Evolutionary conservation across 805 yeast genomes (phyloP), one percentile per base, ranked within the genome.

Genomic region (Jamesozyma lodderae): DNA sequence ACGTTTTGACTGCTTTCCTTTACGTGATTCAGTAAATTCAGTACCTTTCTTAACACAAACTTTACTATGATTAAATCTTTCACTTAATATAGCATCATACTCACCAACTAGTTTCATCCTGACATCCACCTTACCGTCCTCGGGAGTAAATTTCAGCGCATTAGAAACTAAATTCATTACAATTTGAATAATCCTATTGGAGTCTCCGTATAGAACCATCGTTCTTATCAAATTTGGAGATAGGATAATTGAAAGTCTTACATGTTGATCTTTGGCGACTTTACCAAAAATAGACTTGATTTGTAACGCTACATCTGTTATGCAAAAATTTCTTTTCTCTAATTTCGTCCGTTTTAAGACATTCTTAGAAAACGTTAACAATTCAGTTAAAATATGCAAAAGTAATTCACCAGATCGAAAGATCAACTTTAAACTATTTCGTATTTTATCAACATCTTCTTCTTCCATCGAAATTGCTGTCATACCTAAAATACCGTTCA

Each of bases 401-500:
- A 92, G 64, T 31, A 90, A 65, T 60, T 92, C 97, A 27, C 98
- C 98, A 21, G 94, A 81, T 53, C 95, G 73, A 61, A 83, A 85
- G 37, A 90, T 88, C 37, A 90, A 71, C 45, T 81, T 82, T 49
- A 88, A 64, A 14, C 88, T 79, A 35, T 79, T 79, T 50, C 81
- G 81, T 11, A 87, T 77, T 46, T 78, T 76, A 11, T 67, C 60
- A 4, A 69, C 68, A 47, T 84, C 90, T 21, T 68, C 68, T 56
- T 92, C 97, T 16, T 83, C 92, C 83, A 87, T 77, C 5, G 95
- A 88, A 40, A 90, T 81, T 2, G 94, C 82, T 0, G 96, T 84
- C 88, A 90, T 84, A 45, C 97, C 97, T 38, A 92, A 65, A 30
- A 92, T 92, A 56, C 98, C 98, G 59, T 92, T 92, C 44, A 92